A percentile compares a stretch with the other conserved stretches of the same genome.
These are phyloP conservation scores for Cladosporium sp. DNA, from an alignment of 2,329 filamentous ascomycete genomes.

Conservation along the genomic window DNA sequence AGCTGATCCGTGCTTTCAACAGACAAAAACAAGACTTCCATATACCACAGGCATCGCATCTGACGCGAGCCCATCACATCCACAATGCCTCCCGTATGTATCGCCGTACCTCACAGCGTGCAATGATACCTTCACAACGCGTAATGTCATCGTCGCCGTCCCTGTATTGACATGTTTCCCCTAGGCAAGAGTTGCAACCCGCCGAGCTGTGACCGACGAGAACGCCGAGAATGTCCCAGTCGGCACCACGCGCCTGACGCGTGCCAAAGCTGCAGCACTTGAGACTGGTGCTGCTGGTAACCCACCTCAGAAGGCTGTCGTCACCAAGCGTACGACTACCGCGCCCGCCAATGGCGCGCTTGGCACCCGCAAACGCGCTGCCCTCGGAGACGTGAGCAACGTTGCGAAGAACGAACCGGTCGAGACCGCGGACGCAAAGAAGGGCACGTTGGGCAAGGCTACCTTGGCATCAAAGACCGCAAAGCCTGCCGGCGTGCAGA, in stretches of 20 bases:
- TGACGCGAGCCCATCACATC: constrained; percentile 21
- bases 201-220: constrained; percentile 78
- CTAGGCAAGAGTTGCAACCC: constrained; percentile 63
- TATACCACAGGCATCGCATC: constrained; percentile 16
- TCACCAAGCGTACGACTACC: constrained; percentile 42
- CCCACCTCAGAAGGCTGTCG: constrained; percentile 47
- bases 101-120: constrained; percentile 7
- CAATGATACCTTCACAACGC: constrained; percentile 25
- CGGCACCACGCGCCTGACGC: constrained; percentile 75
- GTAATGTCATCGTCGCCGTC: background rate
- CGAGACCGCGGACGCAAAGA: constrained; percentile 58
- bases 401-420: constrained; percentile 70
- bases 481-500: constrained; percentile 78
- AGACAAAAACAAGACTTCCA: constrained; percentile 18
- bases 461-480: constrained; percentile 73
- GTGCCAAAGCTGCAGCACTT: constrained; percentile 80
- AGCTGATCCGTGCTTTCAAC: constrained; percentile 25
- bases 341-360: constrained; percentile 44
- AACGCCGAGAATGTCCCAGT: constrained; percentile 76
- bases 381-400: constrained; percentile 93
- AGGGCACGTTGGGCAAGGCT: constrained; percentile 48
- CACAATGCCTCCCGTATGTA: constrained; percentile 36
- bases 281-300: constrained; percentile 53
- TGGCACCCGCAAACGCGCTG: constrained; percentile 63
- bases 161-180: constrained; percentile 37